Evolutionary conservation across 495 filamentous ascomycete genomes (phyloP).

Genomic region (Penicillium herquei): DNA sequence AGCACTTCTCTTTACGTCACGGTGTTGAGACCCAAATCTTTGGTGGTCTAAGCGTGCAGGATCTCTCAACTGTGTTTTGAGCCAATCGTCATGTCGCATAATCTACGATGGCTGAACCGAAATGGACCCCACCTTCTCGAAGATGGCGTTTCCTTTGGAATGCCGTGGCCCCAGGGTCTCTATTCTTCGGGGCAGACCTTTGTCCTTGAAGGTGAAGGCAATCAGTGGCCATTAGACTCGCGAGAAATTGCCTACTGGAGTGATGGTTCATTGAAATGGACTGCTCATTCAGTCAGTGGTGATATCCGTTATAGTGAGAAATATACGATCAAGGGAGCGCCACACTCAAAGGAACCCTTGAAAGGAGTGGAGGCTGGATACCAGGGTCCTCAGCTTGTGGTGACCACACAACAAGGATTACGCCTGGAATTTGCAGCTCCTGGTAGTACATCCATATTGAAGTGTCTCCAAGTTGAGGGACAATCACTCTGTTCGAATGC

Average conservation of each 20-base stretch:
- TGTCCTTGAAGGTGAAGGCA: constrained; percentile 10
- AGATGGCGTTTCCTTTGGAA: constrained; percentile 21
- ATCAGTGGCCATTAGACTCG: constrained; percentile 18
- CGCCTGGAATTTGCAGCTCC: constrained; percentile 5
- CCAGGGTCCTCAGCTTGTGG: not conserved
- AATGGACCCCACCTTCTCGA: constrained; percentile 10
- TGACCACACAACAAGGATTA: constrained; percentile 7
- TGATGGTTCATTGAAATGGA: constrained; percentile 22
- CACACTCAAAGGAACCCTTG: not conserved
- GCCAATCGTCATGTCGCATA: constrained; percentile 7
- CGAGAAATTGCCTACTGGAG: constrained; percentile 23
- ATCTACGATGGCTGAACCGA: constrained; percentile 18
- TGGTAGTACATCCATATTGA: constrained; percentile 8
- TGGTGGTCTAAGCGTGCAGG: not conserved
- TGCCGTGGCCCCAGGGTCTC: constrained; percentile 18
- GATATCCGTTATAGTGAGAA: constrained; percentile 10
- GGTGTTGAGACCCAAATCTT: no score
- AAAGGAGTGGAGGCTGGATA: constrained; percentile 1
- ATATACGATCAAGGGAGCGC: constrained; percentile 10
- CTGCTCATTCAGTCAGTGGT: constrained; percentile 13
- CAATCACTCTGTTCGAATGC: constrained; percentile 9
- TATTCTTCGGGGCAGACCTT: constrained; percentile 16
- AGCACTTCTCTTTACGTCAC: no score
- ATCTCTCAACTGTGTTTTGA: not conserved
- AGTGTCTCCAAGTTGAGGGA: constrained; percentile 8